phyloP scores from a whole-genome alignment of 1,139 yeast species.

The Taphrina flavorubra region DNA sequence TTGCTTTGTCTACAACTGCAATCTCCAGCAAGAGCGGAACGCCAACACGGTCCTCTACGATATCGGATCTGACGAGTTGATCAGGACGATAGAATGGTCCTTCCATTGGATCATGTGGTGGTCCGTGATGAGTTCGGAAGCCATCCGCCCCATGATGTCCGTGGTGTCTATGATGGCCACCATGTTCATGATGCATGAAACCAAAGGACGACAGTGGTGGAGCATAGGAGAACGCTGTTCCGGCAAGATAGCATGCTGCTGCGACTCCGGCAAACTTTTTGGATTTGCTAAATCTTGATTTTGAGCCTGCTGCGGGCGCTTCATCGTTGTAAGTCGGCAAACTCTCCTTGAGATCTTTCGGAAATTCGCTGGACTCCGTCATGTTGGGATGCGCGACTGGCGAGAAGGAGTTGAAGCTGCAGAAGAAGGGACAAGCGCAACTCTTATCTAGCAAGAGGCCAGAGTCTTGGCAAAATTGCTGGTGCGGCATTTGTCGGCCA shows the following conservation, averaged over 20 bases:
- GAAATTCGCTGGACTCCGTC: background rate
- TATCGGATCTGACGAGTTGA: conserved; percentile 11
- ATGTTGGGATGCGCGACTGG: background rate
- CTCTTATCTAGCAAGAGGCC: background rate
- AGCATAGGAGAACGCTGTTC: background rate
- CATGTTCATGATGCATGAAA: background rate
- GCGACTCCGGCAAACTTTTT: conserved; percentile 19
- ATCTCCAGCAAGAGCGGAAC: conserved; percentile 6
- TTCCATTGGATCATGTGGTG: conserved; percentile 12
- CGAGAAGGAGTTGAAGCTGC: background rate
- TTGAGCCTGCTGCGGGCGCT: background rate
- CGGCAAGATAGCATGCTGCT: conserved; percentile 12
- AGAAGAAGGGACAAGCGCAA: background rate
- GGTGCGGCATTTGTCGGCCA: background rate
- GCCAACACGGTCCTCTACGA: conserved; percentile 19
- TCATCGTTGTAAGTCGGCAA: conserved; percentile 3
- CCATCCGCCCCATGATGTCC: background rate
- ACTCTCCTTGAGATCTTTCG: conserved; percentile 1
- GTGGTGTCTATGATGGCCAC: background rate
- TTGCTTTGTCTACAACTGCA: conserved; percentile 7
- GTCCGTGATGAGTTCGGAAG: conserved; percentile 3
- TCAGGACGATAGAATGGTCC: conserved; percentile 17
- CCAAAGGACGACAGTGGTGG: conserved; percentile 2
- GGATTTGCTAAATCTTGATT: background rate
- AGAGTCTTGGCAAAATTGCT: conserved; percentile 28